These are phyloP conservation scores for Parathielavia hyrcaniae DNA, from an alignment of 495 filamentous ascomycete genomes.

Conservation along the genomic window DNA sequence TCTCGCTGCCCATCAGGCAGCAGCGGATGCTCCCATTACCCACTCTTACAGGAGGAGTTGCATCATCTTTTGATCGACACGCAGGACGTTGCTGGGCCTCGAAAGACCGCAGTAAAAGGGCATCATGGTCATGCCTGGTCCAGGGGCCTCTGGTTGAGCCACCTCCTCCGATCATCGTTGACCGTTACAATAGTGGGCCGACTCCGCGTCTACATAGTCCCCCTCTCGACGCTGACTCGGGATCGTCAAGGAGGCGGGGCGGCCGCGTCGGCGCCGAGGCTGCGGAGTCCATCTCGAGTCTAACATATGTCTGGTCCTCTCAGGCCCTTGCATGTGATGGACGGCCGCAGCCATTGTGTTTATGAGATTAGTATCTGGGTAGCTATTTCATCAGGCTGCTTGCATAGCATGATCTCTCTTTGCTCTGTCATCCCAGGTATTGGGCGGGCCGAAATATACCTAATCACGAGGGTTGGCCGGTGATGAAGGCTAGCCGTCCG, in stretches of 20 bases:
- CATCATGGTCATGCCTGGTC: neutral
- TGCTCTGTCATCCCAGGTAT: too few species aligned
- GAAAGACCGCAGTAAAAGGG: neutral
- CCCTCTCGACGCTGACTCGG: constrained; percentile 4
- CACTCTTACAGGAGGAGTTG: neutral
- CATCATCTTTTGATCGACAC: neutral
- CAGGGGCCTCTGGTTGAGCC: neutral
- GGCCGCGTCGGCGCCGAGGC: neutral
- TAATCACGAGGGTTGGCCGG: neutral
- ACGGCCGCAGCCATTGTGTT: too few species aligned
- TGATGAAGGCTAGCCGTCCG: neutral
- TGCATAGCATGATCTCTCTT: too few species aligned
- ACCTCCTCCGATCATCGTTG: constrained; percentile 1
- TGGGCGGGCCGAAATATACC: neutral
- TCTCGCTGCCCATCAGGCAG: constrained; percentile 11
- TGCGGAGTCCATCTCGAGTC: too few species aligned
- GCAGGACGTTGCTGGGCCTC: neutral
- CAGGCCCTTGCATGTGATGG: too few species aligned
- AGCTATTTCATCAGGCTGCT: too few species aligned
- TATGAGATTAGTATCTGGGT: too few species aligned
- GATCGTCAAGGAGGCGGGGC: neutral
- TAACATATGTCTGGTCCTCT: too few species aligned
- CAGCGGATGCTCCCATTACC: constrained; percentile 1
- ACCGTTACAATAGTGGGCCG: constrained; percentile 8
- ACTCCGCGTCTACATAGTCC: neutral